Conservation (phyloP, 768 basidiomycete genomes). For the Kwoniella dendrophila region DNA sequence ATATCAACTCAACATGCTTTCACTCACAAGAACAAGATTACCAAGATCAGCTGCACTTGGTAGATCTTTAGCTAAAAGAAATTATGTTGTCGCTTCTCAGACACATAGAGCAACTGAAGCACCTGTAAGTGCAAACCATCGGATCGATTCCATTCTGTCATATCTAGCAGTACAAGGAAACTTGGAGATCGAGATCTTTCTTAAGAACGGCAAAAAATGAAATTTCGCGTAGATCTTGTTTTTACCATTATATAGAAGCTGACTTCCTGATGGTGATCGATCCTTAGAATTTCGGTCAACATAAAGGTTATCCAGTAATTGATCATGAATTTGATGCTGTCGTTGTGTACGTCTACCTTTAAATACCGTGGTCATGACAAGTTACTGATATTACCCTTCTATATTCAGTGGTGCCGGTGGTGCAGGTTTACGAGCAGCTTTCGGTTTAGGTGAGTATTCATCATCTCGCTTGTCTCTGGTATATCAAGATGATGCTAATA, state of each 20-base stretch:
- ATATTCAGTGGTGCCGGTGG: slow-evolving; percentile 84
- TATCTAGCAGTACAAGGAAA: too few relatives aligned
- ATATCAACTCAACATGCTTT: slow-evolving; percentile 28
- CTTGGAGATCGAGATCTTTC: too few relatives aligned
- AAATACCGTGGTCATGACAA: background rate
- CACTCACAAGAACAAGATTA: slow-evolving; percentile 19
- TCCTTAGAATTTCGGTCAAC: slow-evolving; percentile 52
- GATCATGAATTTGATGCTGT: slow-evolving; percentile 99
- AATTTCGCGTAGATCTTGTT: too few relatives aligned
- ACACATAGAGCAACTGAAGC: slow-evolving; percentile 52
- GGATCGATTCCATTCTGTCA: background rate
- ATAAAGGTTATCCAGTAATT: slow-evolving; percentile 77
- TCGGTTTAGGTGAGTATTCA: slow-evolving; percentile 66
- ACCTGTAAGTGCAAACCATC: slow-evolving; percentile 36
- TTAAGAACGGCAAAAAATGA: too few relatives aligned
- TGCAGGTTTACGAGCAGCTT: slow-evolving; percentile 95
- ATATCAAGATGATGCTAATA: slow-evolving; percentile 5
- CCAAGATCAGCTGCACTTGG: slow-evolving; percentile 2
- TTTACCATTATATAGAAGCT: too few relatives aligned
- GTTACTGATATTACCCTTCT: slow-evolving; percentile 14
- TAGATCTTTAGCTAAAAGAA: slow-evolving; percentile 21
- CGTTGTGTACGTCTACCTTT: slow-evolving; percentile 74
- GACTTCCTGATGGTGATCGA: too few relatives aligned
- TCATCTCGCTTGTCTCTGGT: background rate
- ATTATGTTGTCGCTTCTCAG: slow-evolving; percentile 44